These are phyloP conservation scores for Simplicillium aogashimaense DNA, from an alignment of 2,329 filamentous ascomycete species.

Conservation along the genomic window DNA sequence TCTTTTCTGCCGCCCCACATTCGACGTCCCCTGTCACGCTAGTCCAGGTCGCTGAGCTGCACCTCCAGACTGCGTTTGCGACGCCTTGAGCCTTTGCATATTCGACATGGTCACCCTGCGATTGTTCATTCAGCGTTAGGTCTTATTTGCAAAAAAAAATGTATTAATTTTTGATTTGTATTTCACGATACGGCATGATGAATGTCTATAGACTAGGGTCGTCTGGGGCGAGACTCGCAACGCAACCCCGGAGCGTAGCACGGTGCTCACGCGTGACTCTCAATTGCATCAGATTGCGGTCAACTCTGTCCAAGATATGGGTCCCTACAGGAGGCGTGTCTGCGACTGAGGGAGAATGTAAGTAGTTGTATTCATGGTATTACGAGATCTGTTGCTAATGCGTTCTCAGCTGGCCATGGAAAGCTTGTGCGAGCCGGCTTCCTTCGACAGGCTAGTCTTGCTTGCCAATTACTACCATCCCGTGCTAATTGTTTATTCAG, in stretches of 20 bases:
- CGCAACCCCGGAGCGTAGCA: too few relatives aligned
- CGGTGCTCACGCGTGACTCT: constrained; percentile 9
- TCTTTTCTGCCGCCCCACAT: constrained; percentile 1
- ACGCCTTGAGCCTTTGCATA: constrained; percentile 1
- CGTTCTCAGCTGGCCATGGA: constrained; percentile 46
- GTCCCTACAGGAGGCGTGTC: constrained; percentile 63
- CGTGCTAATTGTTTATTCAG: constrained; percentile 26
- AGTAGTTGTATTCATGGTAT: constrained; percentile 4
- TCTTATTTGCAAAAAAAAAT: not conserved
- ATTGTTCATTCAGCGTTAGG: not conserved
- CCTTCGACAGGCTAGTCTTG: constrained; percentile 51
- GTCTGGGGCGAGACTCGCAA: not conserved
- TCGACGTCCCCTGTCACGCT: not conserved
- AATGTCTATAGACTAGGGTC: not conserved
- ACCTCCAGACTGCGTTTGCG: not conserved
- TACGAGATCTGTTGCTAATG: constrained; percentile 10
- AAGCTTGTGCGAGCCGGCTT: constrained; percentile 64
- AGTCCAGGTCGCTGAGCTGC: not conserved
- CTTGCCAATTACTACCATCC: not conserved
- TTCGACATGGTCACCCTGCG: too few relatives aligned
- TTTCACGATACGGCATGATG: not conserved
- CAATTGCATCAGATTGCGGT: constrained; percentile 24
- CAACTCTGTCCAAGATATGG: constrained; percentile 64
- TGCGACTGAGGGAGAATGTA: constrained; percentile 43
- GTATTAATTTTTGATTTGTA: constrained; percentile 4